These are phyloP conservation scores for Cutaneotrichosporon spelunceum DNA, from an alignment of 1,284 basidiomycete genomes.

Conservation along the genomic window DNA sequence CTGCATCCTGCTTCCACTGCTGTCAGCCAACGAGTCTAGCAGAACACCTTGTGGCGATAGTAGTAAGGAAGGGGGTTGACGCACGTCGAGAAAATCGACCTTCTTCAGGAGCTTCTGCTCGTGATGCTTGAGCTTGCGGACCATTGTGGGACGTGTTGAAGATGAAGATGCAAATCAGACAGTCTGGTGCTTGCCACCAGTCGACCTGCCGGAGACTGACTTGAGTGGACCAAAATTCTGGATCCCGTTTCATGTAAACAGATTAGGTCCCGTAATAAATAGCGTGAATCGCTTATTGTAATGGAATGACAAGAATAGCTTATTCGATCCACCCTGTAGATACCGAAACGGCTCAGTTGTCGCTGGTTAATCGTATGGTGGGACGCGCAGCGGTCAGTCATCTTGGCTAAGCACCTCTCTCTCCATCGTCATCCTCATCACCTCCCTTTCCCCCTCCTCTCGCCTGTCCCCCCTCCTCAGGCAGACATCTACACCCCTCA, in stretches of 20 bases:
- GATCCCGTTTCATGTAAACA: neutral
- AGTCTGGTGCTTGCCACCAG: neutral
- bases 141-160: constrained; percentile 36
- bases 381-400: too few relatives aligned
- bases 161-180: neutral
- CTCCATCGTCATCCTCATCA: too few relatives aligned
- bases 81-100: constrained; percentile 84
- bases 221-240: constrained; percentile 8
- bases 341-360: neutral
- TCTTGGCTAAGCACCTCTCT: too few relatives aligned
- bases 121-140: constrained; percentile 89
- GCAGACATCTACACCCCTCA: neutral
- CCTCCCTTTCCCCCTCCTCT: too few relatives aligned
- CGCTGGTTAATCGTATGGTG: too few relatives aligned
- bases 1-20: constrained; percentile 97
- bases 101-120: constrained; percentile 93
- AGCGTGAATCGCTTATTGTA: neutral
- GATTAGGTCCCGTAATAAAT: neutral
- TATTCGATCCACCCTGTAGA: neutral
- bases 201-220: too few relatives aligned
- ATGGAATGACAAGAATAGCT: neutral
- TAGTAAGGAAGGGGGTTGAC: constrained; percentile 35
- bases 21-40: too few relatives aligned
- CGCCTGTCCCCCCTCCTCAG: too few relatives aligned
- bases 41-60: too few relatives aligned